phyloP scores from a whole-genome alignment of 805 yeast genomes.

The Myxozyma vanderwaltii region DNA sequence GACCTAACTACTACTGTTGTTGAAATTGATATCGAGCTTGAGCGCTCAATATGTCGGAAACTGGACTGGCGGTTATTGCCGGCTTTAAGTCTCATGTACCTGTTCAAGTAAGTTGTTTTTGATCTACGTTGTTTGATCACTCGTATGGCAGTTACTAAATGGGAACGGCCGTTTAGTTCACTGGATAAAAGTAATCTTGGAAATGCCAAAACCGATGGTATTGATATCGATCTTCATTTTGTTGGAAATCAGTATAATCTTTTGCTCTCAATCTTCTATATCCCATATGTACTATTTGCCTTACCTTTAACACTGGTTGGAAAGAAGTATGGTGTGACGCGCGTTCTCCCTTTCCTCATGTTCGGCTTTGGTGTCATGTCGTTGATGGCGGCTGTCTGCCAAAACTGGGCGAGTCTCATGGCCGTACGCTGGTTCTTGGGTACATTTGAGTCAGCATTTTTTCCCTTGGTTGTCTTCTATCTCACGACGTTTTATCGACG shows the following conservation, averaged over 20 bases:
- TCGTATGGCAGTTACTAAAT: too few species aligned
- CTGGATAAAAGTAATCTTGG: constrained; percentile 54
- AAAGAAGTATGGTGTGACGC: constrained; percentile 49
- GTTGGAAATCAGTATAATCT: constrained; percentile 50
- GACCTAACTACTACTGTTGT: constrained; percentile 19
- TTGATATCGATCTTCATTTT: constrained; percentile 49
- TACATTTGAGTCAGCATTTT: constrained; percentile 54
- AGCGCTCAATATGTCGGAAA: constrained; percentile 43
- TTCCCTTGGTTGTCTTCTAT: constrained; percentile 42
- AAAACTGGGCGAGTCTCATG: constrained; percentile 49
- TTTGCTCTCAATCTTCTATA: constrained; percentile 50
- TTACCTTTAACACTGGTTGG: constrained; percentile 50
- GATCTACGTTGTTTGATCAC: background rate
- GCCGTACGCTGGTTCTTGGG: constrained; percentile 56
- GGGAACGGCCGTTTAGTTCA: constrained; percentile 39
- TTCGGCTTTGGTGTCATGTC: constrained; percentile 51
- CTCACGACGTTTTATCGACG: constrained; percentile 53
- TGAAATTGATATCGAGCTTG: constrained; percentile 35
- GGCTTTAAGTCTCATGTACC: constrained; percentile 50
- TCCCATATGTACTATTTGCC: constrained; percentile 51
- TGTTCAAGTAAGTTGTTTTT: constrained; percentile 43
- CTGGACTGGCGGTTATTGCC: constrained; percentile 52
- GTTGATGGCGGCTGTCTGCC: constrained; percentile 46
- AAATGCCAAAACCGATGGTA: constrained; percentile 53
- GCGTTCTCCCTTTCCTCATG: constrained; percentile 50